Evolutionary conservation across 768 basidiomycete genomes (phyloP).

Genomic region (Boletus rubropictus): DNA sequence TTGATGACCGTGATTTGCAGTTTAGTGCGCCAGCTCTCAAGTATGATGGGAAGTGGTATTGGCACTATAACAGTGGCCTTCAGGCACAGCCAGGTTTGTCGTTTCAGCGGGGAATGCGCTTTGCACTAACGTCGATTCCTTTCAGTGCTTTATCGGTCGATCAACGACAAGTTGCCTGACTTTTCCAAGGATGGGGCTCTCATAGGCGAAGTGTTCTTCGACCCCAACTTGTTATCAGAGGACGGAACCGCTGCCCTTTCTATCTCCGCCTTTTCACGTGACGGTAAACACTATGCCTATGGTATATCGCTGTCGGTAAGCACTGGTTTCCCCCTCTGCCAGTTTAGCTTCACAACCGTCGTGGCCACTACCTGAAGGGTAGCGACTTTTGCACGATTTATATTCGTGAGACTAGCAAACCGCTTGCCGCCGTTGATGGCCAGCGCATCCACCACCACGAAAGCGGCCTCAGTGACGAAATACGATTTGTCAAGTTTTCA

Average conservation of each 20-base stretch:
- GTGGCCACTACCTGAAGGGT: slow-evolving; percentile 39
- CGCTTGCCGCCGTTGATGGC: slow-evolving; percentile 42
- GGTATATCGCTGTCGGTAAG: slow-evolving; percentile 67
- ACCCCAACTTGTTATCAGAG: slow-evolving; percentile 64
- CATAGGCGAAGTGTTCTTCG: slow-evolving; percentile 72
- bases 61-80: slow-evolving; percentile 74
- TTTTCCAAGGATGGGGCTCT: slow-evolving; percentile 39
- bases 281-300: slow-evolving; percentile 71
- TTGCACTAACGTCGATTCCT: not conserved
- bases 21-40: slow-evolving; percentile 58
- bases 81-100: slow-evolving; percentile 52
- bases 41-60: slow-evolving; percentile 72
- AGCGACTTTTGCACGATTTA: slow-evolving; percentile 70
- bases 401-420: slow-evolving; percentile 55
- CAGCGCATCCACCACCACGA: slow-evolving; percentile 40
- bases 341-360: not conserved
- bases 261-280: slow-evolving; percentile 53
- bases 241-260: slow-evolving; percentile 70
- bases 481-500: slow-evolving; percentile 76
- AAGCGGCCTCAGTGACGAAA: slow-evolving; percentile 54
- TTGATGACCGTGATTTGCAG: slow-evolving; percentile 30
- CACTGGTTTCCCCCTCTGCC: slow-evolving; percentile 5
- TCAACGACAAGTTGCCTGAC: slow-evolving; percentile 47
- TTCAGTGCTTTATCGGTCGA: slow-evolving; percentile 59
- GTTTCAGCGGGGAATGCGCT: not conserved